Base-by-base conservation (phyloP, 768 basidiomycete species). In the Leucocoprinus sp. region DNA sequence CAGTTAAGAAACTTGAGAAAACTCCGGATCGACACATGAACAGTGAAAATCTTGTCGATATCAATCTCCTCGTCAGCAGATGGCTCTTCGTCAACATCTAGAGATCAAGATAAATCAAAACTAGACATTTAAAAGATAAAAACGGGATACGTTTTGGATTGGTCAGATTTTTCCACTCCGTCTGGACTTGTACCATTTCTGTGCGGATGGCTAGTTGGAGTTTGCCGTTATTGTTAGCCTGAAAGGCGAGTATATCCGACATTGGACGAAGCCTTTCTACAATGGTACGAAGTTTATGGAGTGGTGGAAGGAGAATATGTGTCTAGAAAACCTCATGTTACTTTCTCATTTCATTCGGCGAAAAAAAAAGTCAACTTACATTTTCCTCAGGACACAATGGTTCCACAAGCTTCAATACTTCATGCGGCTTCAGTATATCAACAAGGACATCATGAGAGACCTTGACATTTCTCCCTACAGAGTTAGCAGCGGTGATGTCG, bases 361-460 rank as follows among this genome's bases (percentile, higher is more conserved):
- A 34, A 14, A 2, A 12, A 12, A 22, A 33, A 23, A 42, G 28
- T n/a, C 26, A 11, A 67, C 76, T 53, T 53, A 89, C 91, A 49
- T 93, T 85, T 12, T 90, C 87, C 23, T 85, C 82, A 1, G 91
- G 91, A 57, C 90, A 93, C 53, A 87, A 60, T 1, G 91, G 91
- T 58, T 93, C 91, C 21, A 67, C 72, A 45, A 93, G 70, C 50
- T 70, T 76, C 15, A 74, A 79, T 8, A 86, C 76, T 47, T 93
- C 91, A 0, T 67, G 65, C 1, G 83, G 83, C 46, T 78, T 78
- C 76, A 89, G 72, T 7, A 93, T 80, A 40, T 85, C 84, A 46
- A 93, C 84, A 52, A 75, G 74, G 22, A 93, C 85, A 55, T 92
- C 89, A 57, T 93, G 89, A 0, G 75, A 68, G 17, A 93, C 76